These are phyloP conservation scores for Galium porrigens DNA, from an alignment of 305 asterid species.

Conservation along the genomic window DNA sequence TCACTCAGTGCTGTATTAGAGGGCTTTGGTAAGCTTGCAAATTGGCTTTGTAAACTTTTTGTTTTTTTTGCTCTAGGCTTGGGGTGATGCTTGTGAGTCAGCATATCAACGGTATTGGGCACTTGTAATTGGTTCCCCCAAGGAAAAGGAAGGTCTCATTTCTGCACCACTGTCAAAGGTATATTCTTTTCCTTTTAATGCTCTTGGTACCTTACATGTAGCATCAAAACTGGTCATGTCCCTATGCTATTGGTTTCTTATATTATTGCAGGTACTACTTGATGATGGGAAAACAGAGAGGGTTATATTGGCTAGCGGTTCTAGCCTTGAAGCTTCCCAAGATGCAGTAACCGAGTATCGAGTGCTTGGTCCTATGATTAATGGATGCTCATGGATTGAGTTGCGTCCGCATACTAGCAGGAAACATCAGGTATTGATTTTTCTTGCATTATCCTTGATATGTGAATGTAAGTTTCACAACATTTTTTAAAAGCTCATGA, in stretches of 20 bases:
- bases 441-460: background rate
- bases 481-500: background rate
- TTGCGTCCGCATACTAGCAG: constrained; percentile 57
- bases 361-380: constrained; percentile 75
- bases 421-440: constrained; percentile 64
- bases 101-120: constrained; percentile 75
- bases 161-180: constrained; percentile 74
- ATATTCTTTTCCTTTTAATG: constrained; percentile 2
- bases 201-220: constrained; percentile 4
- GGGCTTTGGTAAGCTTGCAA: background rate
- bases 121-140: constrained; percentile 73
- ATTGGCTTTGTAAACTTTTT: constrained; percentile 3
- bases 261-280: constrained; percentile 49
- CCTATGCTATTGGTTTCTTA: constrained; percentile 8
- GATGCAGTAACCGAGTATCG: constrained; percentile 78
- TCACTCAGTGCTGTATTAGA: constrained; percentile 11
- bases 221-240: background rate
- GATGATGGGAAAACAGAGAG: constrained; percentile 71
- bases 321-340: constrained; percentile 74
- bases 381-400: constrained; percentile 94
- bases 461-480: background rate
- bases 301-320: constrained; percentile 54
- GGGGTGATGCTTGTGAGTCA: constrained; percentile 50
- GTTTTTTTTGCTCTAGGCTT: constrained; percentile 28
- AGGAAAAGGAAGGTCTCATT: constrained; percentile 65